These are phyloP conservation scores for Leishmania turanica DNA, from an alignment of 208 protist species.

Conservation along the genomic window DNA sequence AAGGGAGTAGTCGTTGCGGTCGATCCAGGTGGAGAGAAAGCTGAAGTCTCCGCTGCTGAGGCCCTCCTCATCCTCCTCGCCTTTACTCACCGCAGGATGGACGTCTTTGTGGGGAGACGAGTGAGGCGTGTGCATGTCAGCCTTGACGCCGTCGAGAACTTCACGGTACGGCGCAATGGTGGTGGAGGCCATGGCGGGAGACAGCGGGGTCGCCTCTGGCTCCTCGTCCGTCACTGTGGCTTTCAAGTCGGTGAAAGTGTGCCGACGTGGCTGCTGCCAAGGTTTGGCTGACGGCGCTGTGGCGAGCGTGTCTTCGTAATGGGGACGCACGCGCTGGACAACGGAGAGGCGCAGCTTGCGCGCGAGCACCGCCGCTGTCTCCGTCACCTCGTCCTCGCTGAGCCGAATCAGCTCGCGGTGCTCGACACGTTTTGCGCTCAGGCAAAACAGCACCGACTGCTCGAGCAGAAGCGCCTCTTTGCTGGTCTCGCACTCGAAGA, in stretches of 20 bases:
- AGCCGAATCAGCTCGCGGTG: constrained; percentile 60
- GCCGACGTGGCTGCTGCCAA: neutral
- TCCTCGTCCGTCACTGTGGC: neutral
- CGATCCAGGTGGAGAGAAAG: constrained; percentile 22
- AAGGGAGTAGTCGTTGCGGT: constrained; percentile 39
- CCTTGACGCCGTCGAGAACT: neutral
- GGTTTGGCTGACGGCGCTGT: neutral
- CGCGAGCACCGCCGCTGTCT: constrained; percentile 39
- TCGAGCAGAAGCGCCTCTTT: constrained; percentile 73
- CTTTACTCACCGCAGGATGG: neutral
- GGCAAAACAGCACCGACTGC: constrained; percentile 70
- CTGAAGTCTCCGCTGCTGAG: constrained; percentile 9
- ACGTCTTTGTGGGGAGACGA: neutral
- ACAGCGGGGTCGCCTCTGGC: neutral
- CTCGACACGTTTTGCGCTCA: constrained; percentile 52
- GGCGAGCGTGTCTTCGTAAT: constrained; percentile 5
- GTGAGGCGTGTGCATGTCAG: neutral
- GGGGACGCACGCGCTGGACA: constrained; percentile 14
- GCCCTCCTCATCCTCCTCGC: constrained; percentile 22
- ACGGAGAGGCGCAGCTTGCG: constrained; percentile 40
- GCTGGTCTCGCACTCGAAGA: constrained; percentile 54
- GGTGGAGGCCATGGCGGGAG: neutral
- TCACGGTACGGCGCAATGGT: constrained; percentile 5
- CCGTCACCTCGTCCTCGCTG: constrained; percentile 38
- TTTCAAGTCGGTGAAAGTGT: neutral